Evolutionary conservation across 306 rosid genomes (phyloP).

Genomic region (Ormosia semicastrata): DNA sequence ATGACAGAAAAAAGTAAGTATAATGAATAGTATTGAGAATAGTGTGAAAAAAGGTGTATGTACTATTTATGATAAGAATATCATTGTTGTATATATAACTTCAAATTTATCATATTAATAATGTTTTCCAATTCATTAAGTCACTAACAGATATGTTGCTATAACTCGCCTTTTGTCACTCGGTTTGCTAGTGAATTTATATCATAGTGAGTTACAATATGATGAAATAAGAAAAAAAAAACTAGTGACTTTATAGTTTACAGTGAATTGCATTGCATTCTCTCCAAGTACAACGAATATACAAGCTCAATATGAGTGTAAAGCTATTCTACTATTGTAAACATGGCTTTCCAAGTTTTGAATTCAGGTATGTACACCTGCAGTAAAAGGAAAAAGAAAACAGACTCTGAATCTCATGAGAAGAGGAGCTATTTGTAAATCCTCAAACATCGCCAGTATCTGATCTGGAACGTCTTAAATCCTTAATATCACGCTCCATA

Average conservation of each 20-base stretch:
- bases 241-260: neutral
- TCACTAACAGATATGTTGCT: too few relatives aligned
- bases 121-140: too few relatives aligned
- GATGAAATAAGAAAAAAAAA: neutral
- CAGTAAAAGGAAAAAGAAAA: neutral
- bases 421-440: neutral
- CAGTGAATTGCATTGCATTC: too few relatives aligned
- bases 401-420: neutral
- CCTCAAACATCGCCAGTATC: slow-evolving; percentile 11
- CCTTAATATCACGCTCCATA: slow-evolving; percentile 31
- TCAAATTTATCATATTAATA: too few relatives aligned
- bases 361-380: neutral
- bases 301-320: neutral
- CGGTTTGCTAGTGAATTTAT: neutral
- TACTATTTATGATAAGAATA: too few relatives aligned
- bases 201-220: neutral
- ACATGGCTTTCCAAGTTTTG: neutral
- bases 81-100: too few relatives aligned
- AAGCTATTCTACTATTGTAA: neutral
- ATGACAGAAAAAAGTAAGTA: too few relatives aligned
- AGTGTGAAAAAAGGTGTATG: too few relatives aligned
- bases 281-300: neutral
- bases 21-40: too few relatives aligned
- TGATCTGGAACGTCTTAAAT: slow-evolving; percentile 38
- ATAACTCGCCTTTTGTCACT: too few relatives aligned